Conservation (phyloP, 768 basidiomycete species). For the Tricholoma flavovirens region DNA sequence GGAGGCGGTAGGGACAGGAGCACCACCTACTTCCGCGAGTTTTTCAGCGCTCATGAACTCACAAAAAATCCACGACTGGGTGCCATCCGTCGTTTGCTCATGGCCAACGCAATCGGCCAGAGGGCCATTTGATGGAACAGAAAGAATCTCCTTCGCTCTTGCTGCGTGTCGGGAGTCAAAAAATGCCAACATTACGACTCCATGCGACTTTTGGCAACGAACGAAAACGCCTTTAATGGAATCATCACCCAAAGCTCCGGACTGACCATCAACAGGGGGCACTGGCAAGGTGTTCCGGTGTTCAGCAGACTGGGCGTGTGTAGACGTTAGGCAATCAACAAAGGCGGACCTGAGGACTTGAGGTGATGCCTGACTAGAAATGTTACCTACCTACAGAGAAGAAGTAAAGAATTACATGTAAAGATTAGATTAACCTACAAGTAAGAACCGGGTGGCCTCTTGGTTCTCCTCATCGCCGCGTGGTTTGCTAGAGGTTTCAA, state of each 20-base stretch:
- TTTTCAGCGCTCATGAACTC: conserved; percentile 41
- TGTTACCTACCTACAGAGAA: conserved; percentile 28
- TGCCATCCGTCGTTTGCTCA: conserved; percentile 18
- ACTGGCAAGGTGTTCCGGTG: conserved; percentile 1
- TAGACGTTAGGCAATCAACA: conserved; percentile 16
- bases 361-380: conserved; percentile 24
- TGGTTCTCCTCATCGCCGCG: conserved; percentile 23
- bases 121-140: conserved; percentile 20
- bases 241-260: conserved; percentile 10
- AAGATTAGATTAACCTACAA: conserved; percentile 20
- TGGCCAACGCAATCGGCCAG: conserved; percentile 26
- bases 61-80: conserved; percentile 31
- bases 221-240: conserved; percentile 54
- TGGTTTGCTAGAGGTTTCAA: conserved; percentile 16
- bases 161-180: conserved; percentile 53
- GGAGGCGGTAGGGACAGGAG: conserved; percentile 2
- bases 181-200: conserved; percentile 54
- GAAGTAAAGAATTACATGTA: not conserved
- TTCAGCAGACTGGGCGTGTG: conserved; percentile 1
- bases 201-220: conserved; percentile 43
- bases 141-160: conserved; percentile 39
- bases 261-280: not conserved
- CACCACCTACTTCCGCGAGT: conserved; percentile 35
- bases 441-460: conserved; percentile 29
- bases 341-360: conserved; percentile 24